Evolutionary conservation across 1,284 basidiomycete species (phyloP).

Genomic region (Singerocomus inundabilis): DNA sequence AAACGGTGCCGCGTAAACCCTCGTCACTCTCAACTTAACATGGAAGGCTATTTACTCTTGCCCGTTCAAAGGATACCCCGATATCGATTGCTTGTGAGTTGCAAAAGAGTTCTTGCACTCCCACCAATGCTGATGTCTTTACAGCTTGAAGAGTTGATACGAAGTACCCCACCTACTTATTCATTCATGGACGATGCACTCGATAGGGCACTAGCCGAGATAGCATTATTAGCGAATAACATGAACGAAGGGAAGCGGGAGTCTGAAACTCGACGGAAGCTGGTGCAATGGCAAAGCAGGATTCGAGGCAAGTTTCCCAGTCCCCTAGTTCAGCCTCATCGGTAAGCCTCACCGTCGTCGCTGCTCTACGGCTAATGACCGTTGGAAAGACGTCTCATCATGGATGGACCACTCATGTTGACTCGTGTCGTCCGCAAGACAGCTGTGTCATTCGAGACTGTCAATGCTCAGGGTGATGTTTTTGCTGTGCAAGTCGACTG

Average conservation of each 20-base stretch:
- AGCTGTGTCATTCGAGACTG: constrained; percentile 79
- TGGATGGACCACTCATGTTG: constrained; percentile 82
- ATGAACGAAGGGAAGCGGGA: constrained; percentile 98
- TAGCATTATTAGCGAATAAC: constrained; percentile 82
- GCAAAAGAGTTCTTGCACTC: not conserved
- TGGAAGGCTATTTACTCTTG: constrained; percentile 92
- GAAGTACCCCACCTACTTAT: constrained; percentile 76
- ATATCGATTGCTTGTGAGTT: constrained; percentile 83
- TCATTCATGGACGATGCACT: constrained; percentile 79
- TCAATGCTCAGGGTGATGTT: constrained; percentile 72
- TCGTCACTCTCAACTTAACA: constrained; percentile 91
- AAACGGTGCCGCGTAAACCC: constrained; percentile 85
- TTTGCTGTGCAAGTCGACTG: constrained; percentile 86
- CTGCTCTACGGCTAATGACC: constrained; percentile 8
- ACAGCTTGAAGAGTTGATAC: constrained; percentile 80
- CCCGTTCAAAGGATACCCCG: constrained; percentile 96
- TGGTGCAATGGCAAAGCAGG: constrained; percentile 90
- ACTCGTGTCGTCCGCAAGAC: constrained; percentile 90
- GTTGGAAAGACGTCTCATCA: constrained; percentile 69
- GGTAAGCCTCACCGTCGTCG: constrained; percentile 44
- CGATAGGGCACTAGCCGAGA: constrained; percentile 81
- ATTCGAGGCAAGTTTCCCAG: constrained; percentile 92
- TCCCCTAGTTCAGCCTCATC: constrained; percentile 96
- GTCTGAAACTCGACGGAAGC: constrained; percentile 82
- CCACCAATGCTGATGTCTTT: constrained; percentile 11